A percentile compares a stretch with the other conserved stretches of the same genome.
Conservation (phyloP, 2,329 filamentous ascomycete species). For the Diaporthe citriasiana region DNA sequence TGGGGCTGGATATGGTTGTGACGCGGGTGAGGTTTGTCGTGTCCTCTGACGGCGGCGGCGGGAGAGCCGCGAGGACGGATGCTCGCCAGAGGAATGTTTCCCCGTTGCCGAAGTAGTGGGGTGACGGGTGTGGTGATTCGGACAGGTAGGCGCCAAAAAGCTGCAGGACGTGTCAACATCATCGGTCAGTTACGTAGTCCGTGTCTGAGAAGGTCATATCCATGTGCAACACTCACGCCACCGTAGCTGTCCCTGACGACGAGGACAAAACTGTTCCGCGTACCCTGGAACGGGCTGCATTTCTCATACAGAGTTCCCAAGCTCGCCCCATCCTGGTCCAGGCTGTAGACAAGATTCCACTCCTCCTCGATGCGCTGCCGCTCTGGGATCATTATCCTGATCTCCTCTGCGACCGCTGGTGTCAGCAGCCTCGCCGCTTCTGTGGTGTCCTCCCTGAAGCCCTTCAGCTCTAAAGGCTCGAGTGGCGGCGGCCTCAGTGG, state of each 20-base stretch:
- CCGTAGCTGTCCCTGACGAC: constrained; percentile 85
- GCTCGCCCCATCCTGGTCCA: constrained; percentile 93
- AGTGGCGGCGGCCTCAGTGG: constrained; percentile 92
- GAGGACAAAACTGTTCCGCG: constrained; percentile 89
- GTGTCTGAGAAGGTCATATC: neutral
- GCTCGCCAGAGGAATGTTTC: constrained; percentile 95
- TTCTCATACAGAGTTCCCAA: constrained; percentile 88
- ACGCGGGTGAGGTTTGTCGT: constrained; percentile 62
- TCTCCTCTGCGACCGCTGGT: constrained; percentile 87
- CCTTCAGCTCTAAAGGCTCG: constrained; percentile 80
- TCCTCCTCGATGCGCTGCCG: constrained; percentile 88
- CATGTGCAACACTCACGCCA: constrained; percentile 68
- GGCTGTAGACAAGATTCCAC: constrained; percentile 89
- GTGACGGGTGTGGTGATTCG: constrained; percentile 83
- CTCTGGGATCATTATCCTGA: constrained; percentile 88
- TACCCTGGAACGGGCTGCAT: constrained; percentile 75
- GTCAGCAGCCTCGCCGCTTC: constrained; percentile 76
- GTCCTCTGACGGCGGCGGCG: constrained; percentile 76
- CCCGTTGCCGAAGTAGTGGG: constrained; percentile 94
- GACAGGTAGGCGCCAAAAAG: constrained; percentile 96
- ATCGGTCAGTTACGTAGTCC: neutral
- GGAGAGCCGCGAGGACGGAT: constrained; percentile 74
- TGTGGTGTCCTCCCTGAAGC: constrained; percentile 73
- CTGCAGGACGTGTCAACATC: constrained; percentile 51
- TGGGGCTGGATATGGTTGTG: constrained; percentile 54